Base-by-base conservation (phyloP, 2,329 filamentous ascomycete genomes). In the Sclerotinia subarctica region DNA sequence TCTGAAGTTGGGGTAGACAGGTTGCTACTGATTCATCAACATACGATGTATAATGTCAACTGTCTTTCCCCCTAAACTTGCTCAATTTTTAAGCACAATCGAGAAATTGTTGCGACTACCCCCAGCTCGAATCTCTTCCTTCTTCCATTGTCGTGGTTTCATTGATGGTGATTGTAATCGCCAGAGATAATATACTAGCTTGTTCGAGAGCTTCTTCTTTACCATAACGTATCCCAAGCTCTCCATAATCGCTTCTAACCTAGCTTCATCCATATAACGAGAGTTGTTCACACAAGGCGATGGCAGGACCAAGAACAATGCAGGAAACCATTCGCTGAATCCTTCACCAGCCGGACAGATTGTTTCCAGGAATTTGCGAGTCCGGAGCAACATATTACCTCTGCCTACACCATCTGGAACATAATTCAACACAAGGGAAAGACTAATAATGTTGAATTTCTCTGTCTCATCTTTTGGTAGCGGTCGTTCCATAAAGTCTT, bases 371-470 rank as follows among this genome's bases (percentile, higher is more conserved):
- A 97, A 97, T 26, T 85, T 80, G 19, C 90, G 83, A 46, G 90
- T 93, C 52, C 91, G 86, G 64, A 85, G 83, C 65, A 99, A 85
- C 95, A 99, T 99, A 68, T 91, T 86, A 2, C 95, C 95, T 73
- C 94, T 86, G 5, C 84, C 85, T 44, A 80, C 80, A 3, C 93
- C 85, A 73, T 94, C 89, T 0, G 94, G 92, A 3, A 98, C 94
- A 76, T 93, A 99, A 78, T 99, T 99, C 71, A 99, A 83, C 6
- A 99, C 95, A 65, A 99, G 82, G 11, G 93, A 97, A 32, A 99
- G 82, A 62, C 93, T 97, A 75, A 99, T 90, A 64, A 98, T 86
- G 77, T 99, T 92, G 77, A 98, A 98, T 29, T 82, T 82, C 52
- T 93, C 88, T 0, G 81, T 78, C 7, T 85, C 81, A 29, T 83